Conservation (phyloP, 1,284 basidiomycete species). For the Puccinia horiana region DNA sequence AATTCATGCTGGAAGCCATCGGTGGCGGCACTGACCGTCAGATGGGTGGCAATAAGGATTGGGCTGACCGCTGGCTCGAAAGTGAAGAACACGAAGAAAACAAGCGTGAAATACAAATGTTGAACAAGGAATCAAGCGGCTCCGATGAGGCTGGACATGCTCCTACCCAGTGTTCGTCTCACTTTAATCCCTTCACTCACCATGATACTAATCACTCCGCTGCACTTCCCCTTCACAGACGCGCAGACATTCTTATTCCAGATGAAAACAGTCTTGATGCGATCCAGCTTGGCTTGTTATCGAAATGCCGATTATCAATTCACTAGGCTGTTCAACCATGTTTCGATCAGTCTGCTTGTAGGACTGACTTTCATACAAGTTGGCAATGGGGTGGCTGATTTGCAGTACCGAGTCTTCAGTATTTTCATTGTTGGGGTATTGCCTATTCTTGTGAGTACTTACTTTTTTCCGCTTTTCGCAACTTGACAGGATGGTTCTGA, state of each 20-base stretch:
- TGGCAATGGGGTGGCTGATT: constrained; percentile 67
- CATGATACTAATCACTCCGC: constrained; percentile 23
- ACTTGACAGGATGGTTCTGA: not conserved
- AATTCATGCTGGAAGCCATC: constrained; percentile 65
- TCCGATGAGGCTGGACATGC: constrained; percentile 45
- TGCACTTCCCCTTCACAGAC: constrained; percentile 50
- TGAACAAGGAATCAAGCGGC: constrained; percentile 50
- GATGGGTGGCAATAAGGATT: constrained; percentile 68
- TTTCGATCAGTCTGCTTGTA: constrained; percentile 71
- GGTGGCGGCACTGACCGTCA: constrained; percentile 71
- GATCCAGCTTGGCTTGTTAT: constrained; percentile 78
- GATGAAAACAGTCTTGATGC: constrained; percentile 70
- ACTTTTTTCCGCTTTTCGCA: constrained; percentile 18
- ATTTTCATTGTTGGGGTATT: constrained; percentile 64
- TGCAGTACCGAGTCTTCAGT: constrained; percentile 82
- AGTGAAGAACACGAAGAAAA: constrained; percentile 57
- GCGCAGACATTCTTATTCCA: constrained; percentile 77
- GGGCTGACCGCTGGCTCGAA: constrained; percentile 72
- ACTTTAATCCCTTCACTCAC: constrained; percentile 4
- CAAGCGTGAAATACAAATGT: constrained; percentile 59
- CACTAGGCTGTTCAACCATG: constrained; percentile 70
- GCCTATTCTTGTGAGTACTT: constrained; percentile 74
- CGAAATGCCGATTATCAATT: constrained; percentile 77
- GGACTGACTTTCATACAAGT: constrained; percentile 82
- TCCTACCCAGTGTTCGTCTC: constrained; percentile 49